Base-by-base conservation (phyloP, 306 rosid genomes). In the Begonia peltatifolia region DNA sequence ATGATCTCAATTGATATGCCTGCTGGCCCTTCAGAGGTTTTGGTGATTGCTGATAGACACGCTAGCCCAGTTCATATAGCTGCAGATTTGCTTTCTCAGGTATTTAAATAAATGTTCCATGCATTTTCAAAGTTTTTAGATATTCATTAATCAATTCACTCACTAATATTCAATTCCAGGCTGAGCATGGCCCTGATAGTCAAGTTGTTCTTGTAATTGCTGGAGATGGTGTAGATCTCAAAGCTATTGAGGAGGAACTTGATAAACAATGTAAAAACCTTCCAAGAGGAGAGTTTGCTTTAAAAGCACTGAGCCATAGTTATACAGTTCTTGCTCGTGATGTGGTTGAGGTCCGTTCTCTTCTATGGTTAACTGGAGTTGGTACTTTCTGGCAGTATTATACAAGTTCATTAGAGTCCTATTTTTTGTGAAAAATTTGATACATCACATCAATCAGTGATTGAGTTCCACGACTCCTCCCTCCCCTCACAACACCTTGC, bases 1-100 rank as follows among this genome's bases (percentile, higher is more conserved):
- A 86, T 90, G 99, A 79, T 90, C 60, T 83, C 99, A 44, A 90
- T 90, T 73, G 99, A 90, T 71, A 86, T 85, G 99, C 95, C 99
- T 3, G 99, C 99, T 0, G 99, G 99, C 50, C 99, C 99, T 55
- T 90, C 99, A 9, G 99, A 90, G 83, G 99, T 90, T 69, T 74
- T 90, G 61, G 99, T 90, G 74, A 90, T 90, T 65, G 95, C 99
- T 35, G 99, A 90, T 75, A 69, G 70, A 68, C 60, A 78, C 59
- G 92, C 99, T 52, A 68, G 76, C 61, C 87, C 99, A 47, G 87
- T 77, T 62, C 94, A 90, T 57, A 65, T 90, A 61, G 99, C 99
- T 47, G 95, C 94, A 41, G 99, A 90, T 80, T 76, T 90, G 69
- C 95, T 90, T 66, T 89, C 97, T 57, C 97, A 89, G 97, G 97